Conservation (phyloP, 2,329 filamentous ascomycete genomes). For the Beauveria australis region DNA sequence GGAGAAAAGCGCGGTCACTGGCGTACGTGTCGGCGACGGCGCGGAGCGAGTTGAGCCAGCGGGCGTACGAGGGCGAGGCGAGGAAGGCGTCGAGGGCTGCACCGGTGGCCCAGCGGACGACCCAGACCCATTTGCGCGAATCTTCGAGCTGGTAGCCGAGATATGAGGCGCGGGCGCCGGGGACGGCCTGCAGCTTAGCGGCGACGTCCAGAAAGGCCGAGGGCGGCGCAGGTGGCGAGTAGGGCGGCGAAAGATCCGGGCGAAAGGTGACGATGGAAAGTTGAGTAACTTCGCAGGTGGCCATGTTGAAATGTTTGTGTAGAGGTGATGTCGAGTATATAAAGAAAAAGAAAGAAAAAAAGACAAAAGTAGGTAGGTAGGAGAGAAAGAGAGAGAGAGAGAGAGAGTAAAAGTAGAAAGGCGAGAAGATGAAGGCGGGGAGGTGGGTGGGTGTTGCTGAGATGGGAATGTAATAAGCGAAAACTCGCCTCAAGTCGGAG, state of each 20-base stretch:
- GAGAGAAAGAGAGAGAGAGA: neutral
- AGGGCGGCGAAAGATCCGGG: constrained; percentile 13
- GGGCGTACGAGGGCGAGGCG: constrained; percentile 31
- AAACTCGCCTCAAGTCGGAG: neutral
- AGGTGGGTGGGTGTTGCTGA: neutral
- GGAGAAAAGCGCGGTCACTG: constrained; percentile 18
- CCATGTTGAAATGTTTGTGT: constrained; percentile 15
- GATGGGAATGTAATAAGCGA: neutral
- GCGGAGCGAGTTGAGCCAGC: constrained; percentile 30
- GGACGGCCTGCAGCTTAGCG: constrained; percentile 22
- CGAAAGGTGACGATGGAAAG: constrained; percentile 25
- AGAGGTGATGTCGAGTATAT: neutral
- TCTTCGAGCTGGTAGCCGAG: constrained; percentile 28
- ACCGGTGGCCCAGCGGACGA: constrained; percentile 27
- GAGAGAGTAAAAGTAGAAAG: neutral
- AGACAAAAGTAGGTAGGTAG: no score
- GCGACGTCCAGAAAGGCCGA: constrained; percentile 20
- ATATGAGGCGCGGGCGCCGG: constrained; percentile 26
- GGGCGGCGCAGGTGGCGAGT: constrained; percentile 19
- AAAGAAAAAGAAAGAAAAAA: no score
- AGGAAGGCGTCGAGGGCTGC: constrained; percentile 31
- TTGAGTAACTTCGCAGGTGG: constrained; percentile 21
- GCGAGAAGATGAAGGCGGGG: neutral
- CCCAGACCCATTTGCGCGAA: constrained; percentile 23
- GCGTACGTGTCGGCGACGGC: constrained; percentile 20